Evolutionary conservation across 768 basidiomycete genomes (phyloP).

Genomic region (Suillus subalutaceus): DNA sequence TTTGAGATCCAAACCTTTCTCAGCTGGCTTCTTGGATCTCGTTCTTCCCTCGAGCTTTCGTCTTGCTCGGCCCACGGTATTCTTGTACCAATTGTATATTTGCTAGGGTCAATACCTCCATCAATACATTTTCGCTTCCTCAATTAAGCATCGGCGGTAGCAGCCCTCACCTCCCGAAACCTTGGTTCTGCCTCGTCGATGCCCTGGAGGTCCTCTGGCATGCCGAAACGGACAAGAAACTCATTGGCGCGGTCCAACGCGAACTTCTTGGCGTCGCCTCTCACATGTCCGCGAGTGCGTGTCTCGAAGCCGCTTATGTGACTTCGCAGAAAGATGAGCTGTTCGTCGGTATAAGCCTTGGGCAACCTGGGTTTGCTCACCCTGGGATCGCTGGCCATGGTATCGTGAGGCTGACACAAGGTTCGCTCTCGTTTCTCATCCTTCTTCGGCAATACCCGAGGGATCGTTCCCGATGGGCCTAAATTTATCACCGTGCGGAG

Average conservation of each 20-base stretch:
- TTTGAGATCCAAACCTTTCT: constrained; percentile 45
- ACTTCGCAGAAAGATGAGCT: constrained; percentile 59
- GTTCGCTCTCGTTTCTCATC: constrained; percentile 12
- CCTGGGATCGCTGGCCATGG: constrained; percentile 59
- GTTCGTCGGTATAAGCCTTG: constrained; percentile 66
- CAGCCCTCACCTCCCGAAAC: constrained; percentile 58
- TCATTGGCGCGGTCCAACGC: constrained; percentile 64
- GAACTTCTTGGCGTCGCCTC: constrained; percentile 73
- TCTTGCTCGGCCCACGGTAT: constrained; percentile 63
- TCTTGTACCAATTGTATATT: constrained; percentile 58
- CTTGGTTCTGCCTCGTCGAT: constrained; percentile 61
- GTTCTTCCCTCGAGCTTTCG: constrained; percentile 60
- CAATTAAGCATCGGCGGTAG: not conserved
- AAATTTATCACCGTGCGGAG: constrained; percentile 4
- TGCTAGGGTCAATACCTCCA: constrained; percentile 6
- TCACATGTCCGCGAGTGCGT: constrained; percentile 57
- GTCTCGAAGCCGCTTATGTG: constrained; percentile 59
- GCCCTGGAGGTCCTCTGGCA: constrained; percentile 55
- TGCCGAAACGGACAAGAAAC: constrained; percentile 60
- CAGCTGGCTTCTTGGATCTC: constrained; percentile 50
- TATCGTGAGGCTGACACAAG: constrained; percentile 15
- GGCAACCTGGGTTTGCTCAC: constrained; percentile 66
- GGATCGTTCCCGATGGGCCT: constrained; percentile 27
- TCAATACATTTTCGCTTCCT: constrained; percentile 5
- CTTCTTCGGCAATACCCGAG: constrained; percentile 26